Evolutionary conservation across 495 filamentous ascomycete genomes (phyloP), one percentile per base, ranked within the genome.

Genomic region (Cudoniella acicularis): DNA sequence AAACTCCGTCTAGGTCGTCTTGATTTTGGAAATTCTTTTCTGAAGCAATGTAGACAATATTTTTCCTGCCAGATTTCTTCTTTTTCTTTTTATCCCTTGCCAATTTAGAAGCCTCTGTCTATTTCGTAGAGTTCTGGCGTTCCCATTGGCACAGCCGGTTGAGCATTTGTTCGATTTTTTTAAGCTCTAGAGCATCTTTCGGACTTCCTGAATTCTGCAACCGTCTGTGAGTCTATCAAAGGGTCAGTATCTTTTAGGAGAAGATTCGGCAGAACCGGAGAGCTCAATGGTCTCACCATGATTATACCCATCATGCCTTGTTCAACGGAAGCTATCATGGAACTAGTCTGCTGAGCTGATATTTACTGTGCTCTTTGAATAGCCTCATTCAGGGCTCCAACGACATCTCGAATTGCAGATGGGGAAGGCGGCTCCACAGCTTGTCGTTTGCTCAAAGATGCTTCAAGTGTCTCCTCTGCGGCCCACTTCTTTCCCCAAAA

Each of bases 351-450:
- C 30, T 13, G 30, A 36, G 13, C 13, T 36, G 51, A 9, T 17
- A 42, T 30, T 48, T 56, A 40, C 27, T 56, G 23, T 4, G 40
- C 40, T 23, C 45, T 9, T 23, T 30, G 18, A 23, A 56, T 48
- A 24, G 42, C 53, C 48, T 56, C 16, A 13, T 45, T 47, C 13
- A 56, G 20, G 17, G 53, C 53, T 47, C 27, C 40, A 21, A 41
- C 24, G 23, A 42, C 53, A 41, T 56, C 42, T 13, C 53, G 53
- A 20, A 56, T 48, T 10, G 22, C 43, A n/a, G 41, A 10, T 22
- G 41, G 53, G 16, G 53, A 56, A 18, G 21, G 20, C 10, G 40
- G 6, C 4, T 56, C 43, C 22, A 21, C n/a, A 30, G 24, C n/a
- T 6, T 16, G 20, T 16, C 42, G 41, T 56, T 56, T 56, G 1